Evolutionary conservation across 2,329 filamentous ascomycete genomes (phyloP).

Genomic region (Scytalidium lignicola): DNA sequence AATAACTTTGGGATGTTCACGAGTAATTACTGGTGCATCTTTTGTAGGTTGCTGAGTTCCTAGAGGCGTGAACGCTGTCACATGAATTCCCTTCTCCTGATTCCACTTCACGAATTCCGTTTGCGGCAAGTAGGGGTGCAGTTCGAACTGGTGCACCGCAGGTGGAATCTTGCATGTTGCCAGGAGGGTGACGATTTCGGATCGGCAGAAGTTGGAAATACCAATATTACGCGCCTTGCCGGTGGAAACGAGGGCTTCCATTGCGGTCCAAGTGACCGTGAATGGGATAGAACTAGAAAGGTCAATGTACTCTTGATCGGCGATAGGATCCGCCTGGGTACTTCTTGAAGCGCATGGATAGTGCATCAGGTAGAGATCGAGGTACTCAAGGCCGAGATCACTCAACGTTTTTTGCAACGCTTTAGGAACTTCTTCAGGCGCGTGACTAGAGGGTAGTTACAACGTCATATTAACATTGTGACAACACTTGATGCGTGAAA

Average conservation of each 20-base stretch:
- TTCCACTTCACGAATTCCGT: slow-evolving; percentile 20
- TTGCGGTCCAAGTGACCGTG: slow-evolving; percentile 46
- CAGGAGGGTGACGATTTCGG: slow-evolving; percentile 20
- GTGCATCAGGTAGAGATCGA: slow-evolving; percentile 31
- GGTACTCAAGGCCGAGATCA: slow-evolving; percentile 28
- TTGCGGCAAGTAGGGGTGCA: slow-evolving; percentile 19
- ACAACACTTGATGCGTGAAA: neutral
- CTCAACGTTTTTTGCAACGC: slow-evolving; percentile 22
- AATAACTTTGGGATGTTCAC: slow-evolving; percentile 25
- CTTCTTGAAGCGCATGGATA: slow-evolving; percentile 17
- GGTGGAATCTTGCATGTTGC: slow-evolving; percentile 3
- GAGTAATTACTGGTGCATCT: slow-evolving; percentile 22
- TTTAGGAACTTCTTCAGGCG: slow-evolving; percentile 17
- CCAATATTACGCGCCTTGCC: slow-evolving; percentile 50
- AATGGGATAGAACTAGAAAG: slow-evolving; percentile 72
- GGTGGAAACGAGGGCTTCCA: slow-evolving; percentile 46
- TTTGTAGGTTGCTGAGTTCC: slow-evolving; percentile 26
- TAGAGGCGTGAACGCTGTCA: slow-evolving; percentile 30
- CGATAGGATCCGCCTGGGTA: slow-evolving; percentile 14
- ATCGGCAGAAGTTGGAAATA: slow-evolving; percentile 50
- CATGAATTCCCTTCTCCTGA: slow-evolving; percentile 24
- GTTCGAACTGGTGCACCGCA: slow-evolving; percentile 20
- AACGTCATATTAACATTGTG: neutral
- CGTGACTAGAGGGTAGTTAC: slow-evolving; percentile 10
- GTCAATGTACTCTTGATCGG: neutral